Evolutionary conservation across 2,329 filamentous ascomycete species (phyloP).

Genomic region (Trichoderma sp.): DNA sequence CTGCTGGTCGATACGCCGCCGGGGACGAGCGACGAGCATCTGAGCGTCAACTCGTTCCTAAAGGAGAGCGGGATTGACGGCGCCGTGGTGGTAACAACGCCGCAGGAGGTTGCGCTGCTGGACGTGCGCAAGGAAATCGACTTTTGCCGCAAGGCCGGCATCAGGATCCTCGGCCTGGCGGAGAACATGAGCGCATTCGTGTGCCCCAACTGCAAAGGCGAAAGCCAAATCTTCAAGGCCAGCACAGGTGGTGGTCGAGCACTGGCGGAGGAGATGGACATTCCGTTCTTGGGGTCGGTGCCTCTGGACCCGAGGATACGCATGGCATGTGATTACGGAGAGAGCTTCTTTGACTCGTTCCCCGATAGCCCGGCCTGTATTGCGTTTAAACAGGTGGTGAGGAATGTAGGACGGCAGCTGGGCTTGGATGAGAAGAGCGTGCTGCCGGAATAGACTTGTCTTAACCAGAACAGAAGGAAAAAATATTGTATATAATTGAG

Average conservation of each 20-base stretch:
- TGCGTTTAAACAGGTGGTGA: conserved; percentile 79
- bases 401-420: conserved; percentile 64
- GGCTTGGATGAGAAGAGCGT: conserved; percentile 59
- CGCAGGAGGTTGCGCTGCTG: conserved; percentile 87
- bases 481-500: not conserved
- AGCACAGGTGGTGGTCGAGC: conserved; percentile 83
- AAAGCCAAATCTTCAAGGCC: conserved; percentile 82
- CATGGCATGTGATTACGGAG: conserved; percentile 94
- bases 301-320: conserved; percentile 91
- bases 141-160: conserved; percentile 93
- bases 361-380: conserved; percentile 87
- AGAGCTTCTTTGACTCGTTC: conserved; percentile 94
- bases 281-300: conserved; percentile 86
- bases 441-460: conserved; percentile 38
- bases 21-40: conserved; percentile 91
- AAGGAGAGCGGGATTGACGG: conserved; percentile 91
- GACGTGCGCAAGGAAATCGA: conserved; percentile 98
- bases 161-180: conserved; percentile 81
- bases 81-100: conserved; percentile 89
- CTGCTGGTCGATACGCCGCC: conserved; percentile 93
- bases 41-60: conserved; percentile 88
- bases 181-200: conserved; percentile 99
- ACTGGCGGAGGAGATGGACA: conserved; percentile 79
- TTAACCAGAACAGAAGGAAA: not conserved
- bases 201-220: conserved; percentile 83